Evolutionary conservation across 176 grass and related monocot genomes (phyloP).

Genomic region (Triticum dicoccoides): DNA sequence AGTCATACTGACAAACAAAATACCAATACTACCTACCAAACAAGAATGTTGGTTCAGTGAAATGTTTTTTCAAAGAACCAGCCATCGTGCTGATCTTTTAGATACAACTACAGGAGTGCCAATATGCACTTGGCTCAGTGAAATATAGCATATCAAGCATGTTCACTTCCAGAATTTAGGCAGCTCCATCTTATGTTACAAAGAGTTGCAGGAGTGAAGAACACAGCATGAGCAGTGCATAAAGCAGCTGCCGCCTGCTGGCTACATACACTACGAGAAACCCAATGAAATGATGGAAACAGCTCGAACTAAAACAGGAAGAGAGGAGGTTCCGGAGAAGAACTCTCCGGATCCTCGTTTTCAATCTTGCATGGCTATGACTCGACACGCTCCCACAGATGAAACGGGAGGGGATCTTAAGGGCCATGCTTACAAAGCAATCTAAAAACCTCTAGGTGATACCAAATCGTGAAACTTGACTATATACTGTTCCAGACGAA

Average conservation of each 20-base stretch:
- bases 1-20: not conserved
- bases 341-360: slow-evolving; percentile 34
- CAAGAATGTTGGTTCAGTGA: not conserved
- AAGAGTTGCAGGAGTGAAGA: not conserved
- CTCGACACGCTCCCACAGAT: slow-evolving; percentile 71
- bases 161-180: slow-evolving; percentile 24
- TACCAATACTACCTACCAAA: too few relatives aligned
- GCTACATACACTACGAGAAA: slow-evolving; percentile 1
- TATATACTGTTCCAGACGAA: not conserved
- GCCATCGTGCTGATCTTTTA: not conserved
- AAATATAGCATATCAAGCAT: not conserved
- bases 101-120: not conserved
- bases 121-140: not conserved
- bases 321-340: slow-evolving; percentile 47
- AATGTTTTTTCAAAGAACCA: not conserved
- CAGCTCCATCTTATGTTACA: slow-evolving; percentile 3
- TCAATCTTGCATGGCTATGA: slow-evolving; percentile 74
- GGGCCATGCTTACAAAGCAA: slow-evolving; percentile 41
- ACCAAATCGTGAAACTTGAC: not conserved
- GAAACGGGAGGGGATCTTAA: slow-evolving; percentile 79
- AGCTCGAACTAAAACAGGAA: slow-evolving; percentile 31
- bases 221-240: slow-evolving; percentile 19
- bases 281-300: not conserved
- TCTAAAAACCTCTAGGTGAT: not conserved
- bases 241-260: not conserved